Percentiles rank a stretch among this genome's conserved stretches.
These are phyloP conservation scores for Heritiera littoralis DNA, from an alignment of 345 rosid species.

Conservation along the genomic window DNA sequence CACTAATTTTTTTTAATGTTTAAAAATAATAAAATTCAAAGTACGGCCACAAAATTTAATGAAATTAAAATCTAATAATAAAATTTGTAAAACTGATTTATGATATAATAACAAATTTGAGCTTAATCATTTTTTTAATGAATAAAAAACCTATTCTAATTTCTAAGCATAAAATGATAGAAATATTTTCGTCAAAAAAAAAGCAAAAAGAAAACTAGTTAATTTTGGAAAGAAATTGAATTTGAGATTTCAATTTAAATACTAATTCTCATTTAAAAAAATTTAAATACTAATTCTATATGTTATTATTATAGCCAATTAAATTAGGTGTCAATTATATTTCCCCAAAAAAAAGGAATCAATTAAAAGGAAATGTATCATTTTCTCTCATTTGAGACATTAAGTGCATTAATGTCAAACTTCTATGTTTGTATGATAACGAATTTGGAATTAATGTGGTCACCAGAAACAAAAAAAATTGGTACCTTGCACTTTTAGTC, in stretches of 20 bases:
- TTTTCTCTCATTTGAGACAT: not conserved
- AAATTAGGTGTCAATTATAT: not conserved
- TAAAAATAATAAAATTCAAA: too few species aligned
- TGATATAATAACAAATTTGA: not conserved
- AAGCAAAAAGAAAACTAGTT: too few species aligned
- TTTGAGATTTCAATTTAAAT: not conserved
- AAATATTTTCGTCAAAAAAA: too few species aligned
- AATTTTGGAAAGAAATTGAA: not conserved
- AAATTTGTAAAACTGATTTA: not conserved
- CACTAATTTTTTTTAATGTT: too few species aligned
- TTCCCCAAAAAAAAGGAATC: too few species aligned
- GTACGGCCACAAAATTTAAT: too few species aligned
- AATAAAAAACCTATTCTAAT: too few species aligned
- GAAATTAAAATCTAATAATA: not conserved
- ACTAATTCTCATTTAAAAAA: too few species aligned
- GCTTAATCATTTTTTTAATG: too few species aligned
- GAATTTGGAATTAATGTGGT: not conserved
- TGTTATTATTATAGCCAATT: not conserved
- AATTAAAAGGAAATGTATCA: not conserved
- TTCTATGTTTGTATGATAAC: too few species aligned
- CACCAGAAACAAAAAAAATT: too few species aligned
- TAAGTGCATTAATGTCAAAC: not conserved
- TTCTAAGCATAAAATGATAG: not conserved
- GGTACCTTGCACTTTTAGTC: too few species aligned
- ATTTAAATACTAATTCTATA: not conserved